phyloP scores from a whole-genome alignment of 352 stramenopile genomes.

The Pythium rhizo-oryzae region DNA sequence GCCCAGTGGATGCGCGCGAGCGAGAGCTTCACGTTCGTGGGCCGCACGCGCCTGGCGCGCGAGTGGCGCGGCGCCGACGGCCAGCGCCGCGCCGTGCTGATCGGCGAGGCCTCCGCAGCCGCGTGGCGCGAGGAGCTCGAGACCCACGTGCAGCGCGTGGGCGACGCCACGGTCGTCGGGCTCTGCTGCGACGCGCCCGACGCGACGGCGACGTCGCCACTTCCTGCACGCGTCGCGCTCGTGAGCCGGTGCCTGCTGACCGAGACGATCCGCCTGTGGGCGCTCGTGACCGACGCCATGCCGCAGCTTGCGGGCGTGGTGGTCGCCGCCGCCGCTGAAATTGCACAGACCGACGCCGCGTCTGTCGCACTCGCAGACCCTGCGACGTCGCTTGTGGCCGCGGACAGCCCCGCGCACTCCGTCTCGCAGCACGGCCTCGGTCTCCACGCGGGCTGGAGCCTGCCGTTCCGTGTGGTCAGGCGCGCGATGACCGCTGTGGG shows the following conservation, averaged over 20 bases:
- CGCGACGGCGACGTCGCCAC: background rate
- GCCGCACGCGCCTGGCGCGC: slow-evolving; percentile 16
- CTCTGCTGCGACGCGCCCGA: slow-evolving; percentile 3
- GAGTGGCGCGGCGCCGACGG: slow-evolving; percentile 32
- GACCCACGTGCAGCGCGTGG: slow-evolving; percentile 3
- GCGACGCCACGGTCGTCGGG: slow-evolving; percentile 4
- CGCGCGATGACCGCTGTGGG: slow-evolving; percentile 4
- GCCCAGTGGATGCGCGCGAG: too few relatives aligned
- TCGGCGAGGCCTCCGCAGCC: slow-evolving; percentile 22
- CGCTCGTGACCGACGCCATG: background rate
- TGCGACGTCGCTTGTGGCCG: too few relatives aligned
- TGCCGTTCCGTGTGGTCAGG: slow-evolving; percentile 12
- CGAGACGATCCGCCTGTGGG: background rate
- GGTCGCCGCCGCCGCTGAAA: slow-evolving; percentile 3
- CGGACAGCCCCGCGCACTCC: too few relatives aligned
- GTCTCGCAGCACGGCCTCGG: too few relatives aligned
- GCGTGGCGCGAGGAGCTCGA: background rate
- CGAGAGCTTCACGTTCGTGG: slow-evolving; percentile 36
- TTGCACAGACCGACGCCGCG: background rate
- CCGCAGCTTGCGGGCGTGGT: slow-evolving; percentile 4
- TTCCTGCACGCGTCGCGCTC: slow-evolving; percentile 1
- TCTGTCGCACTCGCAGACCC: too few relatives aligned
- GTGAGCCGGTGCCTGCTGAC: slow-evolving; percentile 14
- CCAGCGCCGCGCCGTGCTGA: slow-evolving; percentile 26
- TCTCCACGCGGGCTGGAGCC: slow-evolving; percentile 9